Evolutionary conservation across 2,329 filamentous ascomycete species (phyloP).

Genomic region (Fonsecaea pedrosoi): DNA sequence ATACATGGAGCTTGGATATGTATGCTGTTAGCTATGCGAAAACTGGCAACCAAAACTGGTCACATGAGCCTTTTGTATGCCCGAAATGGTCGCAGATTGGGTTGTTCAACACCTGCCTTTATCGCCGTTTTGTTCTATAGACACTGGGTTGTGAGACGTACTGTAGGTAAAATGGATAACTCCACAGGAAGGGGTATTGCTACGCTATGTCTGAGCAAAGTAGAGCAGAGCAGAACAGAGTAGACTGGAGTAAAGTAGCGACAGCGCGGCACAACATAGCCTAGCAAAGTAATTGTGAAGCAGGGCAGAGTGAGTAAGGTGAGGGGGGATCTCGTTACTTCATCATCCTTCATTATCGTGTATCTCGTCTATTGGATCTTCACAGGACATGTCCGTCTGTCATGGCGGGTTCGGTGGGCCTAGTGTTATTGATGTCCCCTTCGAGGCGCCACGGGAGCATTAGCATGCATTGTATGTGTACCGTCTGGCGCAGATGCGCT

Average conservation of each 20-base stretch:
- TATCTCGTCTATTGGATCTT: neutral
- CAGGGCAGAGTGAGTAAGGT: too few species aligned
- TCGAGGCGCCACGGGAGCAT: neutral
- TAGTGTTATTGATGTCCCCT: neutral
- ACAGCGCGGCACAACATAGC: too few species aligned
- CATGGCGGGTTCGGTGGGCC: neutral
- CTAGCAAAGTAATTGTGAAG: too few species aligned
- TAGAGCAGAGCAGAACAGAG: neutral
- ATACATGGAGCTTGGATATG: conserved; percentile 20
- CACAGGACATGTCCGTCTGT: neutral
- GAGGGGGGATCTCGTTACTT: neutral
- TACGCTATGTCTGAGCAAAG: too few species aligned
- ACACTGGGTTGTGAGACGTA: too few species aligned
- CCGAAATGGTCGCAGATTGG: neutral
- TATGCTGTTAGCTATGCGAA: conserved; percentile 17
- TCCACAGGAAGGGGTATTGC: too few species aligned
- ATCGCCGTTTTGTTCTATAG: neutral
- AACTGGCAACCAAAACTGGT: neutral
- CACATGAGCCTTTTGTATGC: neutral
- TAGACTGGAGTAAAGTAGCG: too few species aligned
- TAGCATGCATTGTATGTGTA: neutral
- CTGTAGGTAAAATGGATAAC: too few species aligned
- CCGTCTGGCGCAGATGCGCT: neutral
- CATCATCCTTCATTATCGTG: neutral
- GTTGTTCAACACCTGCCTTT: neutral